Percentiles rank a stretch among this genome's conserved stretches.
Conservation (phyloP, 2,329 filamentous ascomycete genomes). For the Colletotrichum eremochloae region DNA sequence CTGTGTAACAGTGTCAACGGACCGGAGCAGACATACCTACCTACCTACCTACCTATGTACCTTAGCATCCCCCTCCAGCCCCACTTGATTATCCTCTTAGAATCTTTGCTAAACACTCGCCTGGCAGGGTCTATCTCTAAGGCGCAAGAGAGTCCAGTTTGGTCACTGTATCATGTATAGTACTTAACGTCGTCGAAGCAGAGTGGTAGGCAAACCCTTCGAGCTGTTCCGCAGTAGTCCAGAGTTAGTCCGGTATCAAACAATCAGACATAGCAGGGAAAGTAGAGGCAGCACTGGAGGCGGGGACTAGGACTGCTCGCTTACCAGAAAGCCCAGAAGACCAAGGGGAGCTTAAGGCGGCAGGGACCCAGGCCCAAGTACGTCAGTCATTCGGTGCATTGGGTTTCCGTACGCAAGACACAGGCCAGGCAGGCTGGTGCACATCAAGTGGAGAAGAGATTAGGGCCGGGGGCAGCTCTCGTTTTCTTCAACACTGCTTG, state of each 20-base stretch:
- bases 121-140: not conserved
- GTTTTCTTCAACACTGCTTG: constrained; percentile 7
- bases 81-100: not conserved
- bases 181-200: not conserved
- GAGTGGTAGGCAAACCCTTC: not conserved
- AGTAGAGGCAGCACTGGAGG: constrained; percentile 7
- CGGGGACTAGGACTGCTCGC: constrained; percentile 1
- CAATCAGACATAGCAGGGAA: not conserved
- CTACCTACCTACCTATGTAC: no score
- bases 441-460: constrained; percentile 13
- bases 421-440: constrained; percentile 19
- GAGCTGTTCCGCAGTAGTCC: not conserved
- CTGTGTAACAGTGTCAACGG: constrained; percentile 12
- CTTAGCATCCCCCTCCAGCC: not conserved
- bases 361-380: constrained; percentile 22
- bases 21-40: constrained; percentile 4
- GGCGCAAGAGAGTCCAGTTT: not conserved
- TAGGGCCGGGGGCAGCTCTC: not conserved
- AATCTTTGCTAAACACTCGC: not conserved
- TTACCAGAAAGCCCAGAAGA: not conserved
- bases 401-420: constrained; percentile 26
- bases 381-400: constrained; percentile 23
- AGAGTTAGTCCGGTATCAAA: not conserved
- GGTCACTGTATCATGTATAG: not conserved
- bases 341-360: constrained; percentile 6